Evolutionary conservation across 1,284 basidiomycete species (phyloP).

Genomic region (Limonomyces culmigenus): DNA sequence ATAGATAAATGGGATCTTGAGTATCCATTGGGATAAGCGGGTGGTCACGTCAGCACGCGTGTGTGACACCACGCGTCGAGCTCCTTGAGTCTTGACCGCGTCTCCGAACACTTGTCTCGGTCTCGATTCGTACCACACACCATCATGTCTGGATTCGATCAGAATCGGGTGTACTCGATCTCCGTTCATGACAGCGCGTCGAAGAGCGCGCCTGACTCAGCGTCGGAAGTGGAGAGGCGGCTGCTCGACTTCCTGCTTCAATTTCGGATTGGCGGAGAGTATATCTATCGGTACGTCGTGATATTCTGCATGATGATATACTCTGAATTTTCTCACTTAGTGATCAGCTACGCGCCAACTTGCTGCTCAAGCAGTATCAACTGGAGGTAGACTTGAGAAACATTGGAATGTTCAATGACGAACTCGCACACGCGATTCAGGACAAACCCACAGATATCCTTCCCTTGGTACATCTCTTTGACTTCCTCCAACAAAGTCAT

Average conservation of each 20-base stretch:
- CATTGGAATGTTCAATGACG: constrained; percentile 83
- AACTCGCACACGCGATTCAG: constrained; percentile 82
- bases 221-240: constrained; percentile 65
- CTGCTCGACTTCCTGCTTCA: constrained; percentile 75
- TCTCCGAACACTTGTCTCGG: neutral
- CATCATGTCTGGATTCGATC: constrained; percentile 53
- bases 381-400: constrained; percentile 90
- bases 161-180: constrained; percentile 65
- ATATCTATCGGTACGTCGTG: constrained; percentile 64
- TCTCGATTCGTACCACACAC: too few relatives aligned
- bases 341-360: constrained; percentile 80
- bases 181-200: constrained; percentile 46
- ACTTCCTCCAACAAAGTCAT: neutral
- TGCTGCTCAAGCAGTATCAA: constrained; percentile 81
- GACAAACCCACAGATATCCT: constrained; percentile 82
- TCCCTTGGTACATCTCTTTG: constrained; percentile 47
- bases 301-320: neutral
- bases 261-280: constrained; percentile 79
- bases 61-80: too few relatives aligned
- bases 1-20: too few relatives aligned
- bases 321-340: constrained; percentile 20
- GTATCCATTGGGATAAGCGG: too few relatives aligned
- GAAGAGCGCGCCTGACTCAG: constrained; percentile 37
- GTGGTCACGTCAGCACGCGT: too few relatives aligned
- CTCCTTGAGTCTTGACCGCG: neutral